These are phyloP conservation scores for Pleurotus eryngii DNA, from an alignment of 768 basidiomycete genomes.

Conservation along the genomic window DNA sequence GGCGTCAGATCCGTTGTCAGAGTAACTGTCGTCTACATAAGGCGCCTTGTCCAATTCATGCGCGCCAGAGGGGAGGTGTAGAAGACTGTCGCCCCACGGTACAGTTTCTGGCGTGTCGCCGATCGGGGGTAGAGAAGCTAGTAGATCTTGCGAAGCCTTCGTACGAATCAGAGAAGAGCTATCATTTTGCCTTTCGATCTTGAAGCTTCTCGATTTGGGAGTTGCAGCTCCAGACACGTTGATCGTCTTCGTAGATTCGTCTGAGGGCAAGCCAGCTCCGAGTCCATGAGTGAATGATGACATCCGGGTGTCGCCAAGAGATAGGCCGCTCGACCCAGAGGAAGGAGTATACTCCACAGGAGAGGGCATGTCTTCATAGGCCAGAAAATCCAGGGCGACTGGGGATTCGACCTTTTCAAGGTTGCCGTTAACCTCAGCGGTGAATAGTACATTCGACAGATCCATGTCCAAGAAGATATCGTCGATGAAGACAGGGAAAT, in stretches of 20 bases:
- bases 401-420: background rate
- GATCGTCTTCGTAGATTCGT: background rate
- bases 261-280: no score
- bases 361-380: background rate
- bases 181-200: background rate
- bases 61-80: background rate
- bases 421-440: background rate
- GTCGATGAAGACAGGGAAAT: background rate
- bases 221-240: background rate
- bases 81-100: conserved; percentile 1
- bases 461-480: background rate
- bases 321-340: background rate
- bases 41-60: background rate
- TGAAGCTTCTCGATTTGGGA: background rate
- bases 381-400: background rate
- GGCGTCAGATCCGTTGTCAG: background rate
- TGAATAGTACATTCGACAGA: background rate
- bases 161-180: background rate
- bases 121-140: background rate
- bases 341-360: background rate
- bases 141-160: background rate
- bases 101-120: background rate
- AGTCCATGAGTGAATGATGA: no score
- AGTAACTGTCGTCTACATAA: background rate
- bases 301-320: no score